Base-by-base conservation (phyloP, 2,329 filamentous ascomycete genomes). In the Aureobasidium sp. region DNA sequence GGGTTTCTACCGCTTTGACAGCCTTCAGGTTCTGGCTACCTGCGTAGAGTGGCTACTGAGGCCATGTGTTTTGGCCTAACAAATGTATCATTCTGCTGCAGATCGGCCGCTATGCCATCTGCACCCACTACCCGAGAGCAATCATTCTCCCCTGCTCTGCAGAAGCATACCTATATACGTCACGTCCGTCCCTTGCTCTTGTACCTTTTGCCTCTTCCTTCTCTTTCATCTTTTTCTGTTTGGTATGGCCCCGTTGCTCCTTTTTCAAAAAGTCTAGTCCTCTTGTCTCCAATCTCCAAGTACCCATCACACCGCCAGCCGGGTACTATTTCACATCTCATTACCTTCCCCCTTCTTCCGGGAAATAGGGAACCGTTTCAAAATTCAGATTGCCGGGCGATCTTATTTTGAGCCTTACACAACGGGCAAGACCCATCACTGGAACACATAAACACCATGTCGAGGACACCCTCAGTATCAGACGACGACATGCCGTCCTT, bases 401-500 rank as follows among this genome's bases (percentile, higher is more conserved):
- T 59, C 54, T 22, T 29, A 15, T 39, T 59, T 22, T 22, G 29
- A 57, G 39, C 53, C 53, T 45, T 57, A 29, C 19, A 37, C 40
- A 58, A 58, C 54, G 54, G 54, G 42, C 17, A 39, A 37, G 14
- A 37, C 31, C 42, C 42, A 48, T 31, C 15, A 22, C 17, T 37
- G n/a, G 31, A 40, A 52, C 53, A 48, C 37, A 53, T 40, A 49
- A 60, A 60, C 45, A 60, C 49, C 57, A 56, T 45, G 48, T 47
- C 58, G 29, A 42, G 42, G 31, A 24, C 49, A 3, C 39, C 58
- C 42, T 70, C 69, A 22, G 67, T 69, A 3, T 68, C 68, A 27
- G 70, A 72, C 31, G 70, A 72, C 60, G 63, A 69, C 33, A 58
- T 58, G 54, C 72, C 70, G 24, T 69, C 68, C 24, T 67, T 66